These are phyloP conservation scores for Apiospora malaysiana DNA, from an alignment of 2,329 filamentous ascomycete genomes.

Conservation along the genomic window DNA sequence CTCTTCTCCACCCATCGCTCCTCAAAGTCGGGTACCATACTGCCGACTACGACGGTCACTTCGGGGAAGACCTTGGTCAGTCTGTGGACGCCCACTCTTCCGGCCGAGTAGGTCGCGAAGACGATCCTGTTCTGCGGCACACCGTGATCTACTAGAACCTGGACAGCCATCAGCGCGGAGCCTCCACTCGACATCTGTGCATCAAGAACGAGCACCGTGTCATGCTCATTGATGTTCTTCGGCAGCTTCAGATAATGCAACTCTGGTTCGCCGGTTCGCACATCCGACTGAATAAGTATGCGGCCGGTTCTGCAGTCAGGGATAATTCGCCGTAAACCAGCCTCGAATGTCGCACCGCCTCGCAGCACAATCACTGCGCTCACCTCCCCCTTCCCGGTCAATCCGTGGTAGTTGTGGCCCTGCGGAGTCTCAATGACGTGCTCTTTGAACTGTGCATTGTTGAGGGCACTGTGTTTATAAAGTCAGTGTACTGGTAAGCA, in stretches of 20 bases:
- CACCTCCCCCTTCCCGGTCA: slow-evolving; percentile 73
- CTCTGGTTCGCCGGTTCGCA: slow-evolving; percentile 86
- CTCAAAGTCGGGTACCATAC: slow-evolving; percentile 81
- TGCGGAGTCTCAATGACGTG: slow-evolving; percentile 73
- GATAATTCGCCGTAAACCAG: slow-evolving; percentile 85
- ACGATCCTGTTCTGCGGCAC: slow-evolving; percentile 85
- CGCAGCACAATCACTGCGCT: slow-evolving; percentile 89
- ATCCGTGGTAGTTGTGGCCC: slow-evolving; percentile 71
- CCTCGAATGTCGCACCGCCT: slow-evolving; percentile 87
- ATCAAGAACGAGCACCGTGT: slow-evolving; percentile 85
- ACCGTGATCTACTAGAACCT: slow-evolving; percentile 93
- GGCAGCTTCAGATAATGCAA: slow-evolving; percentile 88
- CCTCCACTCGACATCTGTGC: slow-evolving; percentile 95
- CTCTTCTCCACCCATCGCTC: slow-evolving; percentile 87
- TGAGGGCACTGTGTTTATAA: slow-evolving; percentile 64
- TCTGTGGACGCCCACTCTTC: slow-evolving; percentile 81
- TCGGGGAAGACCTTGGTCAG: slow-evolving; percentile 88
- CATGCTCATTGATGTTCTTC: slow-evolving; percentile 72
- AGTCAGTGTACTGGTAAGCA: slow-evolving; percentile 4
- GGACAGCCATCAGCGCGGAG: slow-evolving; percentile 87
- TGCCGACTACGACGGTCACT: slow-evolving; percentile 84
- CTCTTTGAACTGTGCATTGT: slow-evolving; percentile 74
- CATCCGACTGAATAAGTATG: slow-evolving; percentile 88
- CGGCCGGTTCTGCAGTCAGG: slow-evolving; percentile 91
- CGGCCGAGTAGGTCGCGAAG: slow-evolving; percentile 91